Percentiles rank a stretch among this genome's conserved stretches.
phyloP scores from a whole-genome alignment of 1,284 basidiomycete genomes.

The Tilletia indica region DNA sequence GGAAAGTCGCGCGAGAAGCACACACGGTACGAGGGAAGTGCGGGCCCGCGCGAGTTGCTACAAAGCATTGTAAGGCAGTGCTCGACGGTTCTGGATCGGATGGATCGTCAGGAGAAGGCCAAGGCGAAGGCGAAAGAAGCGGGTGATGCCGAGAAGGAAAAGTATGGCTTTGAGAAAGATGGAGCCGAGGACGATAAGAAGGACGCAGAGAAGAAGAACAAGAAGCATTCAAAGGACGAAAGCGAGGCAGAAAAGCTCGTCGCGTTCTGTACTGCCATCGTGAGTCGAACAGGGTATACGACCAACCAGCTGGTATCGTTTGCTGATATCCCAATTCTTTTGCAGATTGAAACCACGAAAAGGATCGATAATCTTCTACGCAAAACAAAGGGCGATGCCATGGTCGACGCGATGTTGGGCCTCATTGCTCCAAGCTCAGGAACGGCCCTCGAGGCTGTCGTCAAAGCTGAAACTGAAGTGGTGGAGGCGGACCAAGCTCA shows the following conservation, averaged over 20 bases:
- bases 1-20: conserved; percentile 34
- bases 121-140: not conserved
- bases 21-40: conserved; percentile 80
- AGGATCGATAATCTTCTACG: conserved; percentile 55
- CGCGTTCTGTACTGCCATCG: conserved; percentile 4
- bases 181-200: conserved; percentile 59
- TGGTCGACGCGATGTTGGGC: conserved; percentile 66
- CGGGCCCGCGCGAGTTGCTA: conserved; percentile 80
- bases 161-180: conserved; percentile 73
- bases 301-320: not conserved
- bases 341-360: conserved; percentile 58
- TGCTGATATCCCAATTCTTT: not conserved
- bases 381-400: conserved; percentile 57
- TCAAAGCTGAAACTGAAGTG: not conserved
- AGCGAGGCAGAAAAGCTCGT: conserved; percentile 71
- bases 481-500: not conserved
- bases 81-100: conserved; percentile 64
- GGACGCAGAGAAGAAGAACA: not conserved
- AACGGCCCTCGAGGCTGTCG: not conserved
- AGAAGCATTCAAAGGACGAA: conserved; percentile 21
- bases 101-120: conserved; percentile 6
- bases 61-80: conserved; percentile 86
- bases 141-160: not conserved
- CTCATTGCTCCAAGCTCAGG: conserved; percentile 17
- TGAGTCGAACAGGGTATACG: not conserved